Conservation (phyloP, 768 basidiomycete genomes). For the Mycena vulgaris region DNA sequence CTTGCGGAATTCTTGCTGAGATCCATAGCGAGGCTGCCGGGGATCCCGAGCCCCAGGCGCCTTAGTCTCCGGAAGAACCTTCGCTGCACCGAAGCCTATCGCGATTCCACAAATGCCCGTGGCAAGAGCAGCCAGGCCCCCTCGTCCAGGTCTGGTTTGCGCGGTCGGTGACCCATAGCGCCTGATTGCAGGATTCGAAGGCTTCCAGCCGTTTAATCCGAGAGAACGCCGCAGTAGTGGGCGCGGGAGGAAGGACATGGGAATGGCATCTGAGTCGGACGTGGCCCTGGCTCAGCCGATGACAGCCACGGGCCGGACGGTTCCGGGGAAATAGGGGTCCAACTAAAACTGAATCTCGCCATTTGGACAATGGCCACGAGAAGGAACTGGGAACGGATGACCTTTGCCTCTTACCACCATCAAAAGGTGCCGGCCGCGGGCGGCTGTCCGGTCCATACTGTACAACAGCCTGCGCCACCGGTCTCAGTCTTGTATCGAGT, state of each 20-base stretch:
- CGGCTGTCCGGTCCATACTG: no score
- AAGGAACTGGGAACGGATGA: no score
- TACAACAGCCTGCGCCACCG: no score
- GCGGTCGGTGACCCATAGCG: neutral
- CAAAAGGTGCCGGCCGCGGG: no score
- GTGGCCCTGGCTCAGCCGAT: no score
- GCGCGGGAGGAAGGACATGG: conserved; percentile 27
- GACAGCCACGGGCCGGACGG: no score
- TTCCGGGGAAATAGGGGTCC: no score
- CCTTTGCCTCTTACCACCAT: no score
- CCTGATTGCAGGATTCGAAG: neutral
- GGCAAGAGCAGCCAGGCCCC: neutral
- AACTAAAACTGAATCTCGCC: no score
- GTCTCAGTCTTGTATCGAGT: no score
- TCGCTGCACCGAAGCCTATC: conserved; percentile 14
- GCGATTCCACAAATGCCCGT: conserved; percentile 27
- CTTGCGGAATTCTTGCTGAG: conserved; percentile 13
- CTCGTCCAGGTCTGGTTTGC: neutral
- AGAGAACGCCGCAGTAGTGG: conserved; percentile 6
- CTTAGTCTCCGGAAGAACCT: neutral
- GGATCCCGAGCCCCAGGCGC: neutral
- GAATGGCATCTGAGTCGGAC: no score
- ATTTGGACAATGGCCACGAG: no score
- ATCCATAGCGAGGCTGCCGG: conserved; percentile 6
- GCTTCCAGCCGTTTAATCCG: neutral